Percentiles rank a stretch among this genome's conserved stretches.
Evolutionary conservation across 148 eudicot genomes (phyloP).

Genomic region (Rhododendron williamsianum): DNA sequence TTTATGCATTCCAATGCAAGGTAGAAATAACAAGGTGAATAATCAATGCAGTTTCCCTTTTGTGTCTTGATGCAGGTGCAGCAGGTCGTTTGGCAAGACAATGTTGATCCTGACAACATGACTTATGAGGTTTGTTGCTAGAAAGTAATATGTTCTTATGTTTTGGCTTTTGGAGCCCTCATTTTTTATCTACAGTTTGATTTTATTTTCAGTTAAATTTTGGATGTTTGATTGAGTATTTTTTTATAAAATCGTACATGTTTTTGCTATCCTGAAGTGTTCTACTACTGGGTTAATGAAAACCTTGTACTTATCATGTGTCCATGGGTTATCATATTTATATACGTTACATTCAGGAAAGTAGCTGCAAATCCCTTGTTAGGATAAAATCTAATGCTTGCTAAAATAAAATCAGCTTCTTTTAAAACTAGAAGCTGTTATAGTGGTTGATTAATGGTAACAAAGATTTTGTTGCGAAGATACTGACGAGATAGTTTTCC

Average conservation of each 20-base stretch:
- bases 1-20: background rate
- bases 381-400: background rate
- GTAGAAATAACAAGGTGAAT: background rate
- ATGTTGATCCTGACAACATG: slow-evolving; percentile 86
- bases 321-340: background rate
- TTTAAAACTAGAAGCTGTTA: background rate
- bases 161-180: background rate
- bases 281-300: background rate
- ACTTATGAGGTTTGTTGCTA: slow-evolving; percentile 73
- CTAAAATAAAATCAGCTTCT: background rate
- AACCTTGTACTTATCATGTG: background rate
- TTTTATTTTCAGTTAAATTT: background rate
- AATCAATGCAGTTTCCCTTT: slow-evolving; percentile 8
- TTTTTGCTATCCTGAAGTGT: background rate
- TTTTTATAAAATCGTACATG: background rate
- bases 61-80: slow-evolving; percentile 14
- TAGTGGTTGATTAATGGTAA: background rate
- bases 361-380: background rate
- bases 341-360: background rate
- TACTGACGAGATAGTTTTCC: background rate
- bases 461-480: background rate
- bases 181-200: background rate
- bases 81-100: slow-evolving; percentile 80
- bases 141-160: background rate
- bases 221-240: background rate